Base-by-base conservation (phyloP, 2,329 filamentous ascomycete genomes). In the Paracoccidioides lutzii region DNA sequence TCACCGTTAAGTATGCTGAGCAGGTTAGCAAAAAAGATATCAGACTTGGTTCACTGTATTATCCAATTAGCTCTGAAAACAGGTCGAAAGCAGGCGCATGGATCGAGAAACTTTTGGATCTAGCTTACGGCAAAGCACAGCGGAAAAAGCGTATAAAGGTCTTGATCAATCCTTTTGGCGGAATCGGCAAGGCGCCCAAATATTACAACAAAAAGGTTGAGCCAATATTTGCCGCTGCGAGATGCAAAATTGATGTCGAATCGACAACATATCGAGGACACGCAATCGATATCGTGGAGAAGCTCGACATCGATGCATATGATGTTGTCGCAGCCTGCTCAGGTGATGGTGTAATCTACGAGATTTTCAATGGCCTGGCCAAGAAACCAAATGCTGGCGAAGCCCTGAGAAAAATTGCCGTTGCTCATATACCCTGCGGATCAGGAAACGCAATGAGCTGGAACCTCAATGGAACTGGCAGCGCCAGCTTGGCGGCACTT, bases 391-490 rank as follows among this genome's bases (percentile, higher is more conserved):
- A 96, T 70, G 90, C 90, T 22, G 76, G 78, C 37, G 79, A 79
- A 55, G 93, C 91, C 0, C 73, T 98, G 58, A 74, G 77, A 28
- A 87, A 84, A 64, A 73, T 97, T 12, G 88, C 93, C 0, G 83
- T 98, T 1, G 85, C 84, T 28, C 88, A 95, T 66, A 78, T 98
- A 40, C 93, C 93, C 1, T 95, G 90, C 66, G 93, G 93, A 12
- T 93, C 88, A 52, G 93, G 93, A 5, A 98, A 98, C 69, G 93
- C 88, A 28, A 87, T 97, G 83, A 87, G 88, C 59, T 84, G 86
- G 74, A 97, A 96, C 69, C 73, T 94, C 49, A 89, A 88, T 61
- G 93, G 91, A 4, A 90, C 90, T 0, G 80, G 85, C 60, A 83
- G 81, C 60, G 80, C 87, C 7, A 87, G 83, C 58, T 69, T 88